Evolutionary conservation across 306 rosid species (phyloP), one percentile per base, ranked within the genome.

Genomic region (Trifolium pratense): DNA sequence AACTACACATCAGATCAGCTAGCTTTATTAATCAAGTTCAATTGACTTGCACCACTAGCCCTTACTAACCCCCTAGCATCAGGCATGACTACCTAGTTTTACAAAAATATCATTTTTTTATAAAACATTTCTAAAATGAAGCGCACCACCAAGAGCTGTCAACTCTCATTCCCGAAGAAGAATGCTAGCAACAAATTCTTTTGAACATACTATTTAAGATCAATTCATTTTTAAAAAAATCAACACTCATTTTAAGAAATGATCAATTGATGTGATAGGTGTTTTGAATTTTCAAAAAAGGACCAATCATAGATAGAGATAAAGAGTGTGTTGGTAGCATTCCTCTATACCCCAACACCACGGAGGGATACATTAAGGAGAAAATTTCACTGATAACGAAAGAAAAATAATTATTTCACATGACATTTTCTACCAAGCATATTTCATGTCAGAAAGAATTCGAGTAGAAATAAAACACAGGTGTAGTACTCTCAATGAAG

Each of bases 401-500:
- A 70, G 49, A 71, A 60, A 63, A 20, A 25, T 49, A 76, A 66
- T 56, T 49, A 9, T 48, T 79, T 66, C 68, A n/a, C 68, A 20
- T 34, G 48, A 67, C 60, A 67, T 68, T 64, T 66, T 66, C 77
- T 59, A 42, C 66, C 75, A 53, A 66, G 46, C 39, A 76, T 73
- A 77, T 42, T 65, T 62, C 73, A 70, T 65, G 62, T 39, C 46
- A 37, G 71, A 72, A 72, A 64, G 42, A 72, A 76, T 77, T 84
- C 59, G 48, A 75, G 57, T 39, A 63, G 56, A 80, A 78, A 78
- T 71, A 76, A 61, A 71, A 79, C 58, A 79, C 48, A 29, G 72
- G 71, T 14, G 42, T 58, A 70, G 68, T 58, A 67, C 70, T 76
- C 74, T 74, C 43, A 70, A 76, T 77, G 56, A 80, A 83, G 81